Percentiles rank a stretch among this genome's conserved stretches.
Evolutionary conservation across 2,329 filamentous ascomycete species (phyloP).

Genomic region (Leptographium lundbergii): DNA sequence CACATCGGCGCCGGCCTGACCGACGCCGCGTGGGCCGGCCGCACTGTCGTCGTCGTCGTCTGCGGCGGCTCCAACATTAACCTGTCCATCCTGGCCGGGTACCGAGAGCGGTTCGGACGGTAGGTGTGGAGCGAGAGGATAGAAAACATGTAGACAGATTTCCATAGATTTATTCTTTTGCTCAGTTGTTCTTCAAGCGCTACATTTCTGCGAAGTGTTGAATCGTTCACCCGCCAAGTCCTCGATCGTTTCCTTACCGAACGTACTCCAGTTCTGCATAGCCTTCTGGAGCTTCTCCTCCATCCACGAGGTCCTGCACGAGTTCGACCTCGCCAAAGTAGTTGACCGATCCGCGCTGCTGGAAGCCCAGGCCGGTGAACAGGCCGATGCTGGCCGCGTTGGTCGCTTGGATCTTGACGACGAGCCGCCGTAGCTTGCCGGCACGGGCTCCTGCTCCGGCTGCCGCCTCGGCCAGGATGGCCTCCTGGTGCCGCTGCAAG

Average conservation of each 20-base stretch:
- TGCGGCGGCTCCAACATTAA: constrained; percentile 67
- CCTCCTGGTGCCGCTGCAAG: constrained; percentile 27
- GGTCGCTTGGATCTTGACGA: constrained; percentile 36
- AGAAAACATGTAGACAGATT: not conserved
- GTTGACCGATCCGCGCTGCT: constrained; percentile 37
- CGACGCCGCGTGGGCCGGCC: constrained; percentile 47
- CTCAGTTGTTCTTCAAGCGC: no score
- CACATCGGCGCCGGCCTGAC: constrained; percentile 39
- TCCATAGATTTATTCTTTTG: not conserved
- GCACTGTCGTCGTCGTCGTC: constrained; percentile 71
- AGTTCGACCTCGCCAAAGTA: constrained; percentile 49
- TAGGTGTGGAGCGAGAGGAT: no score
- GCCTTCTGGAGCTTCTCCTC: constrained; percentile 4
- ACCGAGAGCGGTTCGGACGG: constrained; percentile 34
- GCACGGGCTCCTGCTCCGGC: not conserved
- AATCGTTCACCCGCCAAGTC: no score
- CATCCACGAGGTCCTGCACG: constrained; percentile 19
- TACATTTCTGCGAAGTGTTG: no score
- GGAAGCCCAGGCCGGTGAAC: constrained; percentile 39
- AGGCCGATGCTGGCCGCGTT: constrained; percentile 40
- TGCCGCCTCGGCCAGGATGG: constrained; percentile 42
- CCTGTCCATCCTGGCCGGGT: constrained; percentile 46
- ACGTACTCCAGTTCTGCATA: constrained; percentile 9
- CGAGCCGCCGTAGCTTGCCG: constrained; percentile 15
- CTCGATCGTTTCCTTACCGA: not conserved